These are phyloP conservation scores for Kazachstania psychrophila DNA, from an alignment of 805 yeast species.

Conservation along the genomic window DNA sequence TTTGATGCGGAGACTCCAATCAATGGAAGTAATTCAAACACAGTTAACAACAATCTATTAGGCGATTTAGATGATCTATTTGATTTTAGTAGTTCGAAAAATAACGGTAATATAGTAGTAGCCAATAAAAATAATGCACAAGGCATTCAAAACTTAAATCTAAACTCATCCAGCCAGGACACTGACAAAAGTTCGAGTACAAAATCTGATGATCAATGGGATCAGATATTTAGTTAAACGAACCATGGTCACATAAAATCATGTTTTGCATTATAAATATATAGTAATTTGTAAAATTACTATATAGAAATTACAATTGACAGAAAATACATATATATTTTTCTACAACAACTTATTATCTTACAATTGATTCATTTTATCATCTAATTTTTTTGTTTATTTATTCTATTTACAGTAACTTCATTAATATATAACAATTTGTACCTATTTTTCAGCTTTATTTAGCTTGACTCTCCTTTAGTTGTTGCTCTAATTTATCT, in stretches of 20 bases:
- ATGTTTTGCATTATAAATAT: too few relatives aligned
- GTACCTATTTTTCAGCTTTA: neutral
- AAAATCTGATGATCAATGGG: too few relatives aligned
- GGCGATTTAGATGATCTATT: slow-evolving; percentile 72
- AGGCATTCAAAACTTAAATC: slow-evolving; percentile 2
- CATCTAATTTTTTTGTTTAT: neutral
- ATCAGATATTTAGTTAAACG: too few relatives aligned
- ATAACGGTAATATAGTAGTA: neutral
- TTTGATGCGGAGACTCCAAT: slow-evolving; percentile 55
- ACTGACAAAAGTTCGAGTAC: too few relatives aligned
- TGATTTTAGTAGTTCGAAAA: slow-evolving; percentile 34
- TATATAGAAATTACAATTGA: too few relatives aligned
- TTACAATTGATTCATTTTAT: too few relatives aligned
- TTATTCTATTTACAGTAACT: neutral
- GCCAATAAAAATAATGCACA: neutral
- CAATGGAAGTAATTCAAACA: slow-evolving; percentile 18
- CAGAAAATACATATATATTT: too few relatives aligned
- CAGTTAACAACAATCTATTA: slow-evolving; percentile 35
- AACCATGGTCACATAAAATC: too few relatives aligned
- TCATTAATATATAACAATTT: too few relatives aligned
- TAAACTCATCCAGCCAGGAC: slow-evolving; percentile 1
- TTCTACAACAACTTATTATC: too few relatives aligned
- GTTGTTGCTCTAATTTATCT: slow-evolving; percentile 28
- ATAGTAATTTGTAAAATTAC: too few relatives aligned
- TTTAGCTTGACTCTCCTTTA: slow-evolving; percentile 7